These are phyloP conservation scores for Salix brachista DNA, from an alignment of 345 rosid species.

Conservation along the genomic window DNA sequence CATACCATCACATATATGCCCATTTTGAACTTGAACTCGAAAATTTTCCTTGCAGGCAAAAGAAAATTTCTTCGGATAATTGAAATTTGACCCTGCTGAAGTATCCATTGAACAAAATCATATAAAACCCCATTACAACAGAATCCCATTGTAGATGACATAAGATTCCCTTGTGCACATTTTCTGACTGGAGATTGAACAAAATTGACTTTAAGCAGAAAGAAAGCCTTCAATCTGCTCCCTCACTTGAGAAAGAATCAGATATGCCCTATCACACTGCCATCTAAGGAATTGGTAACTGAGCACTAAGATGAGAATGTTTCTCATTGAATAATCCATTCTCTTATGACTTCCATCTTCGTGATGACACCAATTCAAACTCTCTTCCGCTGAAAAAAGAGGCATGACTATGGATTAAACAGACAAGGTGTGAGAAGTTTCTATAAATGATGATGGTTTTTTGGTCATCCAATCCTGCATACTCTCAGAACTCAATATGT, in stretches of 20 bases:
- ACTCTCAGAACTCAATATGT: neutral
- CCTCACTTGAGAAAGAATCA: neutral
- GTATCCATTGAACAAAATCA: neutral
- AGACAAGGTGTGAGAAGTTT: neutral
- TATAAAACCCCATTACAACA: neutral
- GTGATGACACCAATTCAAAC: neutral
- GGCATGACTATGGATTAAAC: neutral
- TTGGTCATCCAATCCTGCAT: neutral
- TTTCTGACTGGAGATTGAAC: neutral
- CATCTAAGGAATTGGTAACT: neutral
- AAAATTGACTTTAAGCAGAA: conserved; percentile 7
- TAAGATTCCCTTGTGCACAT: neutral
- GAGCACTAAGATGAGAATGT: neutral
- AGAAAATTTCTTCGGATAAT: neutral
- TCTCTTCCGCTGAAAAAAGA: neutral
- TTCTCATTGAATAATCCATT: neutral
- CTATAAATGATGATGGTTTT: neutral
- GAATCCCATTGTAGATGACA: neutral
- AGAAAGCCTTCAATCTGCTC: neutral
- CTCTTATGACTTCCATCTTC: neutral
- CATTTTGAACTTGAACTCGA: neutral
- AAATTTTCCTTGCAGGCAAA: neutral
- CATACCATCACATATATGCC: too few relatives aligned
- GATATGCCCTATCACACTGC: neutral
- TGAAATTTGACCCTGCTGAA: neutral